A percentile compares a stretch with the other conserved stretches of the same genome.
Evolutionary conservation across 2,329 filamentous ascomycete genomes (phyloP).

Genomic region (Dryadomyces sulphureus): DNA sequence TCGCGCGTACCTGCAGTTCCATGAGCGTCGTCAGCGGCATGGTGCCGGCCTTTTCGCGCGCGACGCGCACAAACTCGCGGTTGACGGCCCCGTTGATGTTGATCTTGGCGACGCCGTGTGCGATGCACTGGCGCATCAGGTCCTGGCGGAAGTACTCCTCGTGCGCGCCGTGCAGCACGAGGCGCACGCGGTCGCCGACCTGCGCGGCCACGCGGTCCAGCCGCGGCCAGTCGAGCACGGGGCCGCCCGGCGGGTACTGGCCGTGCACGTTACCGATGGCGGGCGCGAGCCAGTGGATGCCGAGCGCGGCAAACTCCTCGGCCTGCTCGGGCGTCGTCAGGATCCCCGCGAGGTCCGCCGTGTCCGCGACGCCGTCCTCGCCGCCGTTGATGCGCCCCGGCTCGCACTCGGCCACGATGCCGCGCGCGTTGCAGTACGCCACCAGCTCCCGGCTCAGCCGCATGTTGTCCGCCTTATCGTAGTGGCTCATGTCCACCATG

Average conservation of each 20-base stretch:
- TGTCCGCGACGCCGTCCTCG: conserved; percentile 59
- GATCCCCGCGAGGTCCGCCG: conserved; percentile 28
- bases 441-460: conserved; percentile 44
- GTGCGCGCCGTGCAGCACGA: conserved; percentile 33
- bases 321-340: conserved; percentile 56
- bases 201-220: conserved; percentile 27
- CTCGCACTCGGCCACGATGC: conserved; percentile 54
- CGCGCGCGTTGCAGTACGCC: conserved; percentile 45
- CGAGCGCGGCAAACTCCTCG: conserved; percentile 54
- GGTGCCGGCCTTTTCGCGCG: conserved; percentile 29
- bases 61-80: conserved; percentile 28
- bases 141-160: conserved; percentile 24
- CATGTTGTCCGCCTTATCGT: conserved; percentile 53
- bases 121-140: conserved; percentile 20
- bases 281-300: conserved; percentile 60
- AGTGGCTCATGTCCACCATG: conserved; percentile 61
- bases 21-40: conserved; percentile 29
- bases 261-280: conserved; percentile 68
- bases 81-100: conserved; percentile 40
- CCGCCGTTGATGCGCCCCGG: conserved; percentile 41
- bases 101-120: conserved; percentile 29
- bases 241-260: conserved; percentile 51
- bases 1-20: conserved; percentile 28
- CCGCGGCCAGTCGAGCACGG: conserved; percentile 43
- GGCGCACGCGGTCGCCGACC: conserved; percentile 28